Evolutionary conservation across 768 basidiomycete genomes (phyloP).

Genomic region (Xerocomus spinulosus): DNA sequence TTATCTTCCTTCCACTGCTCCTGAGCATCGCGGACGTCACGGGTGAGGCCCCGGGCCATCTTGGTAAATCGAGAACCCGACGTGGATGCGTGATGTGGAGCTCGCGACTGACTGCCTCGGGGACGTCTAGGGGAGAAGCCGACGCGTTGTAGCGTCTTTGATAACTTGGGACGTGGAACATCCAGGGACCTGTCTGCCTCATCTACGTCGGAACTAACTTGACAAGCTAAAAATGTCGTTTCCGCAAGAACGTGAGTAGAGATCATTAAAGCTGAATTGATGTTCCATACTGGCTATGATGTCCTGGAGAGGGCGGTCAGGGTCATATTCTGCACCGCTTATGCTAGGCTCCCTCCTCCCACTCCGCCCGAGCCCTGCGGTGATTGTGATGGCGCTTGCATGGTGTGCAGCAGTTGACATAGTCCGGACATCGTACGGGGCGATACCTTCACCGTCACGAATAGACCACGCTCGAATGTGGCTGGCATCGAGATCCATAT

Average conservation of each 20-base stretch:
- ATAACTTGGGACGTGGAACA: slow-evolving; percentile 54
- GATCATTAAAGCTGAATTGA: background rate
- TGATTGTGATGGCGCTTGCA: slow-evolving; percentile 82
- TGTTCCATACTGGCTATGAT: slow-evolving; percentile 57
- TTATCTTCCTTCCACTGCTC: slow-evolving; percentile 14
- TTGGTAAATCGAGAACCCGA: slow-evolving; percentile 20
- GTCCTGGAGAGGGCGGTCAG: slow-evolving; percentile 70
- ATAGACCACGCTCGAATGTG: slow-evolving; percentile 56
- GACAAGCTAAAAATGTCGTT: slow-evolving; percentile 35
- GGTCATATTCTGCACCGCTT: slow-evolving; percentile 82
- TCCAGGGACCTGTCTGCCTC: slow-evolving; percentile 42
- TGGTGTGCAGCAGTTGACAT: slow-evolving; percentile 87
- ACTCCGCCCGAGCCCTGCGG: slow-evolving; percentile 63
- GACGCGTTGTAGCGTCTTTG: slow-evolving; percentile 66
- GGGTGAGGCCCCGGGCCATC: slow-evolving; percentile 51
- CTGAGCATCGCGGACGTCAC: slow-evolving; percentile 48
- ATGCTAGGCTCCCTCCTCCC: slow-evolving; percentile 52
- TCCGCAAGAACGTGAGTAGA: too few species aligned
- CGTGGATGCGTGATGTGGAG: slow-evolving; percentile 16
- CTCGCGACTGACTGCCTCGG: slow-evolving; percentile 39
- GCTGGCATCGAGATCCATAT: slow-evolving; percentile 51
- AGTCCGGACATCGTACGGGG: slow-evolving; percentile 64
- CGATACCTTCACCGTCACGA: slow-evolving; percentile 62
- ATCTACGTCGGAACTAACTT: slow-evolving; percentile 45
- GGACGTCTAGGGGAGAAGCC: slow-evolving; percentile 75